Evolutionary conservation across 1,139 yeast species (phyloP), one percentile per base, ranked within the genome.

Genomic region (Taphrina betulina): DNA sequence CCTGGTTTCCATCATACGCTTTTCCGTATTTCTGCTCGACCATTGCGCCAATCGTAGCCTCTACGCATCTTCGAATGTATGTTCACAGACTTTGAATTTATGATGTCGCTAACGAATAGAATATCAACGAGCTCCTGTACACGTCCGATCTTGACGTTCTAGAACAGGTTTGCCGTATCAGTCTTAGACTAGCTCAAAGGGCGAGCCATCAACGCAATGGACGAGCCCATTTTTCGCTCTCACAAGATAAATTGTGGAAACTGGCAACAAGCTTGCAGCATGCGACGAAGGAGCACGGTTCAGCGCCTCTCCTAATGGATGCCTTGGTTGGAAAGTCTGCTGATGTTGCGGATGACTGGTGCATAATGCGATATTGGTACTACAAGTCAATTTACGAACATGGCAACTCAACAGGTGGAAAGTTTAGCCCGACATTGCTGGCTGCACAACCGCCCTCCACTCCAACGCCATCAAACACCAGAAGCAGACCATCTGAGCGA

Each of bases 1-100:
- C 8, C 67, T 83, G 36, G 69, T 76, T 0, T 71, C 82, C 1
- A 74, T 88, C 52, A 72, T 87, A 44, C 72, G 76, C 12, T 88
- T 86, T 65, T 77, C 92, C 0, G 75, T 78, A 34, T 70, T 80
- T 59, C 71, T 90, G 45, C 71, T 89, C 52, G 87, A 83, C 42
- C 81, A 85, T 63, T 84, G 94, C 60, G 75, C 82, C 22, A 82
- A 83, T 64, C 76, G 87, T 60, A 77, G 77, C 55, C 75, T 87
- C 16, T 90, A 86, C 68, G 52, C 50, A n/a, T 58, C 61, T 2
- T 74, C 82, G 17, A 82, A 84, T 58, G 74, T 50, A 38, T n/a
- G 46, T n/a, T n/a, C n/a, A n/a, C 17, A 10, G 3, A 14, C 19
- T 14, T 7, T 20, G 16, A 5, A 16, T 19, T 17, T 31, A 17